phyloP scores from a whole-genome alignment of 208 protist species.

The Porcisia hertigi region DNA sequence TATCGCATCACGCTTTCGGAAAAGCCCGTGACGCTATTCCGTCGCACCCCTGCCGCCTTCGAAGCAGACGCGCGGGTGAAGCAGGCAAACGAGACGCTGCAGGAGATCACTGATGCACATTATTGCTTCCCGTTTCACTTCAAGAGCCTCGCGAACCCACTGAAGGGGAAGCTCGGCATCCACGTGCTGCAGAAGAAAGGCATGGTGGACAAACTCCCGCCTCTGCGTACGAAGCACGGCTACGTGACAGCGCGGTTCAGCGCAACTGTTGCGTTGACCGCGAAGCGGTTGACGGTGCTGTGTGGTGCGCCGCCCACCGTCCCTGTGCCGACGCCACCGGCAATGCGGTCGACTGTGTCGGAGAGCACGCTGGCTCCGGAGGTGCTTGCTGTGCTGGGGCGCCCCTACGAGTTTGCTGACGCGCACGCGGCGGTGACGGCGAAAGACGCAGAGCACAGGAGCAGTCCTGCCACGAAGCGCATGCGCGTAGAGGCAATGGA shows the following conservation, averaged over 20 bases:
- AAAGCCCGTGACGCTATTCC: conserved; percentile 61
- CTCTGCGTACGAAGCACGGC: conserved; percentile 56
- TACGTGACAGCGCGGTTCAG: conserved; percentile 79
- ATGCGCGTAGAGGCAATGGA: conserved; percentile 30
- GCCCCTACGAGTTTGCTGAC: conserved; percentile 50
- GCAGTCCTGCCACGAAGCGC: conserved; percentile 34
- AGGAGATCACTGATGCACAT: conserved; percentile 68
- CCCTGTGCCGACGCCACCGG: conserved; percentile 28
- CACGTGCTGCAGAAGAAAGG: conserved; percentile 58
- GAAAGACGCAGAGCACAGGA: conserved; percentile 19
- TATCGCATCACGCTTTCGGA: conserved; percentile 47
- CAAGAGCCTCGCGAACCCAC: conserved; percentile 58
- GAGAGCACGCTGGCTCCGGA: conserved; percentile 40
- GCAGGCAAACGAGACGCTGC: conserved; percentile 52
- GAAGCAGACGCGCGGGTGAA: conserved; percentile 58
- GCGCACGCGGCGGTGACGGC: conserved; percentile 22
- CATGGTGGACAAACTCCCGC: conserved; percentile 65
- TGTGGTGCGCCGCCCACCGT: conserved; percentile 65
- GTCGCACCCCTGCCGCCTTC: conserved; percentile 68
- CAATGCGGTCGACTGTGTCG: conserved; percentile 36
- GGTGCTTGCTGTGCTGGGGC: conserved; percentile 40
- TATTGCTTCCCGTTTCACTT: conserved; percentile 88
- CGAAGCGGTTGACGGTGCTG: conserved; percentile 71
- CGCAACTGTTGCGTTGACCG: conserved; percentile 76
- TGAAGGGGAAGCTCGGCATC: conserved; percentile 68